A percentile compares a stretch with the other conserved stretches of the same genome.
These are phyloP conservation scores for Knoxia roxburghii DNA, from an alignment of 257 asterid species.

Conservation along the genomic window DNA sequence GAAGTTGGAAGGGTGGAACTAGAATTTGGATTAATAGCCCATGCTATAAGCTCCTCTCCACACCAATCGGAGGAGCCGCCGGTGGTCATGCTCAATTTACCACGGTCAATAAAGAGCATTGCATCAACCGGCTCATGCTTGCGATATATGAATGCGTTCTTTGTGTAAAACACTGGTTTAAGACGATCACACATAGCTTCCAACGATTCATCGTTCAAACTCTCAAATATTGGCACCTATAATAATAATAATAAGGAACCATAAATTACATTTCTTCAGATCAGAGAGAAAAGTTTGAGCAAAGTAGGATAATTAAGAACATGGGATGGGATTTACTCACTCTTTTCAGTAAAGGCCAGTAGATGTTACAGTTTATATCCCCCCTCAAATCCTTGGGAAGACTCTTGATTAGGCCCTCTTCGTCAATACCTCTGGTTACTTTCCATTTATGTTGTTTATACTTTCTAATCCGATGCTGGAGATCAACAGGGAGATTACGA, in stretches of 20 bases:
- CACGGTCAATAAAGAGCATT: slow-evolving; percentile 65
- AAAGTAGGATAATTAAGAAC: not conserved
- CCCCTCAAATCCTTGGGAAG: slow-evolving; percentile 65
- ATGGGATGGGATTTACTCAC: slow-evolving; percentile 20
- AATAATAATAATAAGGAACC: slow-evolving; percentile 1
- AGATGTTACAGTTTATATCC: slow-evolving; percentile 53
- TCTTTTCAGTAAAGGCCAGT: slow-evolving; percentile 52
- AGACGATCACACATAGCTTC: slow-evolving; percentile 49
- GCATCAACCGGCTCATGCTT: slow-evolving; percentile 64
- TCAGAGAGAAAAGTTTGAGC: not conserved
- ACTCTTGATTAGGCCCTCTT: slow-evolving; percentile 46
- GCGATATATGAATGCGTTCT: slow-evolving; percentile 42
- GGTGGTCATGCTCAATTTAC: slow-evolving; percentile 24
- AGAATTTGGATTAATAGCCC: slow-evolving; percentile 27
- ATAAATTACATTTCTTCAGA: not conserved
- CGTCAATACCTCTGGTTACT: slow-evolving; percentile 61
- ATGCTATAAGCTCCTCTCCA: slow-evolving; percentile 33
- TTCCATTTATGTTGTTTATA: slow-evolving; percentile 49
- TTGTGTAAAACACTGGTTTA: slow-evolving; percentile 47
- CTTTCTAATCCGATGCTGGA: slow-evolving; percentile 27
- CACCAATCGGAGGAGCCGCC: slow-evolving; percentile 34
- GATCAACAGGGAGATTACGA: slow-evolving; percentile 31
- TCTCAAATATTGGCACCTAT: slow-evolving; percentile 60
- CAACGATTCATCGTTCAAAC: slow-evolving; percentile 50
- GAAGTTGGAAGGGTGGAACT: slow-evolving; percentile 27